phyloP scores from a whole-genome alignment of 1,139 yeast species.

The Geotrichum klebahnii region DNA sequence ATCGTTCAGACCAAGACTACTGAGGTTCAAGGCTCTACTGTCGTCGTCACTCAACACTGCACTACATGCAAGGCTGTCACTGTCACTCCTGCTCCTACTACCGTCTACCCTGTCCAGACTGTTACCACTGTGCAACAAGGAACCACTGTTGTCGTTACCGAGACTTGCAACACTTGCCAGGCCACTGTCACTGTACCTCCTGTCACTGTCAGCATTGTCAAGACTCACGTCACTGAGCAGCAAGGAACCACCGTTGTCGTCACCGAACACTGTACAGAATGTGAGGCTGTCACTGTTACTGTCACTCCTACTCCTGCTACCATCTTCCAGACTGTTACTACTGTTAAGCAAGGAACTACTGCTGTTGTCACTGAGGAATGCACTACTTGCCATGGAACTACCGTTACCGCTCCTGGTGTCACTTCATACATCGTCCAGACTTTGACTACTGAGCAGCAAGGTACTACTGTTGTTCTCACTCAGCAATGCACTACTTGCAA shows the following conservation, averaged over 20 bases:
- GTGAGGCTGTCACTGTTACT: slow-evolving; percentile 8
- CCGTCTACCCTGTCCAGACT: slow-evolving; percentile 3
- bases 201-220: slow-evolving; percentile 4
- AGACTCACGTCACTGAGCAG: slow-evolving; percentile 3
- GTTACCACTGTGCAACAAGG: slow-evolving; percentile 1
- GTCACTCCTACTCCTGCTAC: slow-evolving; percentile 7
- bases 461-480: slow-evolving; percentile 10
- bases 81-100: slow-evolving; percentile 8
- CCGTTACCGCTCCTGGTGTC: slow-evolving; percentile 4
- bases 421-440: slow-evolving; percentile 16
- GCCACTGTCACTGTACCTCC: slow-evolving; percentile 4
- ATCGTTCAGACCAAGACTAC: background rate
- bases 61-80: slow-evolving; percentile 12
- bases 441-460: slow-evolving; percentile 9
- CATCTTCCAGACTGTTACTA: background rate
- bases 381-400: slow-evolving; percentile 2
- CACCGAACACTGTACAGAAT: slow-evolving; percentile 9
- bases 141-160: slow-evolving; percentile 3
- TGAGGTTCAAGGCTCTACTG: slow-evolving; percentile 2
- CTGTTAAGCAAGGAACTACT: slow-evolving; percentile 2
- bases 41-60: slow-evolving; percentile 11
- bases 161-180: too few species aligned
- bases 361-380: slow-evolving; percentile 1
- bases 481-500: slow-evolving; percentile 13
- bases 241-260: slow-evolving; percentile 9